Base-by-base conservation (phyloP, 257 asterid genomes). In the Plantago major region DNA sequence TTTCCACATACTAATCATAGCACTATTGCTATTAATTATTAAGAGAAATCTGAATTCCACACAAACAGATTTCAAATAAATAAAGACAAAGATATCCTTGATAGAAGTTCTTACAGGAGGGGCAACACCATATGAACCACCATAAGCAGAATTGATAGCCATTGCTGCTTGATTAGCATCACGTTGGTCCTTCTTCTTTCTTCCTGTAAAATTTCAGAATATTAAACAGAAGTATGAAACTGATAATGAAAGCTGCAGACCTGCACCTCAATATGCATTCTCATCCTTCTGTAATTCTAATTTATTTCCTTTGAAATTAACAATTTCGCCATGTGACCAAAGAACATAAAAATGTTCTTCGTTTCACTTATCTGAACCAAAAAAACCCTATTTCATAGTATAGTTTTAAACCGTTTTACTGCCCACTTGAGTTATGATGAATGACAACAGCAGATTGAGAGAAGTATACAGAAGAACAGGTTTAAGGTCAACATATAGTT, bases 161-260 rank as follows among this genome's bases (percentile, higher is more conserved):
- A 60, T 80, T 49, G 84, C 84, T 55, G 85, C 88, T 65, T 83
- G 95, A 78, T 79, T 82, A 60, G 87, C 79, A 72, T 89, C 94
- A 12, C 71, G 91, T 64, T 83, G 96, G 43, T 93, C 96, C 77
- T 89, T 93, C 64, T 87, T 89, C 96, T 89, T 93, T 72, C 77
- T 79, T 60, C 96, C 99, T 92, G 88, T 55, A 63, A 42, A 67
- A 22, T 4, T 17, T 19, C 17, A 14, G 30, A 55, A n/a, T 5
- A 55, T 13, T 14, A 52, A 52, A 9, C 38, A 38, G 8, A 16
- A 58, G 40, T 58, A 3, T 42, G 12, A 16, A 16, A 16, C 6
- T 18, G 42, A 16, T 19, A 55, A 30, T n/a, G 38, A 43, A 48
- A 48, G n/a, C 60, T 58, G 65, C 22, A 40, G 53, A 43, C 7